Percentiles rank a stretch among this genome's conserved stretches.
Evolutionary conservation across 2,329 filamentous ascomycete species (phyloP).

Genomic region (Fusarium redolens): DNA sequence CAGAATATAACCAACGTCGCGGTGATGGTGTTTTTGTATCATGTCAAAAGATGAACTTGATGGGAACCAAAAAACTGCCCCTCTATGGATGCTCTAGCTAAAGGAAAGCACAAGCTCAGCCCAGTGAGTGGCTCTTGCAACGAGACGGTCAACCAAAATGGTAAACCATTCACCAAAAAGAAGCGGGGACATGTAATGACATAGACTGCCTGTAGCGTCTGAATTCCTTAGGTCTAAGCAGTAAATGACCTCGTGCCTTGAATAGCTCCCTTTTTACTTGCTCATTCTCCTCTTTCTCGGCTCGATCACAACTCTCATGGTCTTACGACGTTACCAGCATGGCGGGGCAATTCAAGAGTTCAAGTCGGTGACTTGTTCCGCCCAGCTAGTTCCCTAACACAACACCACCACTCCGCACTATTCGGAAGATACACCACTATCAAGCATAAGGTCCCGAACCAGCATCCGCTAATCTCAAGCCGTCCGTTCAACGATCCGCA

Average conservation of each 20-base stretch:
- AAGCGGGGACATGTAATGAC: conserved; percentile 30
- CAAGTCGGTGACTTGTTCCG: not conserved
- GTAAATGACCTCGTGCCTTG: conserved; percentile 19
- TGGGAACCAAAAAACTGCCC: conserved; percentile 31
- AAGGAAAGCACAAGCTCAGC: conserved; percentile 12
- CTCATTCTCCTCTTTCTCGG: conserved; percentile 19
- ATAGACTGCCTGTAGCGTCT: not conserved
- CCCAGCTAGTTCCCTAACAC: conserved; percentile 23
- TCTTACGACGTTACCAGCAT: conserved; percentile 25
- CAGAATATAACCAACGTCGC: not conserved
- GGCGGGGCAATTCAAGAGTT: conserved; percentile 18
- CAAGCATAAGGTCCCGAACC: conserved; percentile 22
- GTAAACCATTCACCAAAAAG: conserved; percentile 15
- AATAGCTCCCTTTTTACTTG: conserved; percentile 1
- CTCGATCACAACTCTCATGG: conserved; percentile 7
- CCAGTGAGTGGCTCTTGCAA: conserved; percentile 25
- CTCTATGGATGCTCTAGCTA: conserved; percentile 34
- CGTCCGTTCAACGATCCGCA: conserved; percentile 30
- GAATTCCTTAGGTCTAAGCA: not conserved
- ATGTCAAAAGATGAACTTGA: conserved; percentile 30
- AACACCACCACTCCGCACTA: accelerated
- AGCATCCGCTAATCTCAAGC: conserved; percentile 45
- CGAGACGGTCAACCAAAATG: conserved; percentile 37
- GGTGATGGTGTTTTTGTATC: conserved; percentile 11
- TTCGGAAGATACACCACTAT: not conserved